These are phyloP conservation scores for Mycena kentingensis DNA, from an alignment of 768 basidiomycete species.

Conservation along the genomic window DNA sequence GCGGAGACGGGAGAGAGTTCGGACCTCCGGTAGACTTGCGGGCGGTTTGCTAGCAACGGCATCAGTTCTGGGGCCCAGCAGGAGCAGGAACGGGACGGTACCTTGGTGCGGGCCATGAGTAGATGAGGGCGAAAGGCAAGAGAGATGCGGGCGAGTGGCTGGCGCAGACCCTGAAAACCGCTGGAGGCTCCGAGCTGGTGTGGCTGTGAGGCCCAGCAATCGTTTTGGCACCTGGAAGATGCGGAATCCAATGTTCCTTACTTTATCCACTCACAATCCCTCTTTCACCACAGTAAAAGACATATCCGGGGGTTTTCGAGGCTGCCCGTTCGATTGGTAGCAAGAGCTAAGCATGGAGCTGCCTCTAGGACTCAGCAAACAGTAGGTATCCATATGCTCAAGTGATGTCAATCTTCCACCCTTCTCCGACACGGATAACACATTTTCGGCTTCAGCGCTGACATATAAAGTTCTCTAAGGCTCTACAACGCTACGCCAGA, in stretches of 20 bases:
- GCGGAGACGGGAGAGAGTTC: conserved; percentile 31
- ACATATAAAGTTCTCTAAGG: too few relatives aligned
- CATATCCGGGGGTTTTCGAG: not conserved
- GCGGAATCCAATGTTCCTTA: conserved; percentile 10
- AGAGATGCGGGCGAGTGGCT: conserved; percentile 26
- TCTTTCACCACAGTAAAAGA: not conserved
- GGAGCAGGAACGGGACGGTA: conserved; percentile 31
- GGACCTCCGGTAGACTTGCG: conserved; percentile 98
- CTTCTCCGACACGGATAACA: too few relatives aligned
- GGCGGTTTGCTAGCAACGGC: conserved; percentile 82
- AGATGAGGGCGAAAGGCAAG: conserved; percentile 17
- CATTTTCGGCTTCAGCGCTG: too few relatives aligned
- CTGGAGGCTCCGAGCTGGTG: conserved; percentile 51
- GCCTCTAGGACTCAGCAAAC: too few relatives aligned
- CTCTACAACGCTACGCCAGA: too few relatives aligned
- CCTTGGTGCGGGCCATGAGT: conserved; percentile 89
- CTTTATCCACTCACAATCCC: not conserved
- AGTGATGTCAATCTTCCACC: too few relatives aligned
- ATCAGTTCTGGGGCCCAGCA: conserved; percentile 27
- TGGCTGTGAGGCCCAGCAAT: conserved; percentile 37
- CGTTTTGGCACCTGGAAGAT: conserved; percentile 24
- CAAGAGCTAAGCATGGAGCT: too few relatives aligned
- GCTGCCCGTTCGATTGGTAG: not conserved
- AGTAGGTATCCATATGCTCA: too few relatives aligned
- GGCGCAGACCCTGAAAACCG: conserved; percentile 39